A percentile compares a stretch with the other conserved stretches of the same genome.
Evolutionary conservation across 345 rosid genomes (phyloP).

Genomic region (Reutealis trisperma): DNA sequence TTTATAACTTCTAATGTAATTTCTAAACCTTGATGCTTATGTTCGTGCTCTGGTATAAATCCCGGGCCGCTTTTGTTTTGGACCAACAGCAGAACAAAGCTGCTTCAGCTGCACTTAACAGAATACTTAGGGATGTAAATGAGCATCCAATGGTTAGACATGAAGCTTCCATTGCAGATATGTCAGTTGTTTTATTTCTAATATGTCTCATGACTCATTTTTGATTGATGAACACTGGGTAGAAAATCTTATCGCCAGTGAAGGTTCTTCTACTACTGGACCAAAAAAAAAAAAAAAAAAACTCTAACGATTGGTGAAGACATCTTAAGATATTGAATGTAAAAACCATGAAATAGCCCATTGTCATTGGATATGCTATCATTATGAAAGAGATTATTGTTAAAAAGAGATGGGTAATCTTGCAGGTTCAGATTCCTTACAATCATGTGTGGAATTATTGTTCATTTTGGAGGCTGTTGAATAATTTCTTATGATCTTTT

Average conservation of each 20-base stretch:
- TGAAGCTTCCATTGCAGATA: constrained; percentile 97
- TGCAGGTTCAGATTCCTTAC: not conserved
- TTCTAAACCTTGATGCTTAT: not conserved
- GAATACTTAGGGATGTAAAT: constrained; percentile 60
- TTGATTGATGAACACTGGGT: not conserved
- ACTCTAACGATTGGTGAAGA: not conserved
- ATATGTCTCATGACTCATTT: not conserved
- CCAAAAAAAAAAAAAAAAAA: no score
- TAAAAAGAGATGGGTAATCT: not conserved
- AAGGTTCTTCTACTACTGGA: not conserved
- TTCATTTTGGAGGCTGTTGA: not conserved
- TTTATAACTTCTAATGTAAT: not conserved
- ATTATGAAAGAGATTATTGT: no score
- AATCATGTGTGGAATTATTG: not conserved
- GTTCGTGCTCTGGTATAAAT: not conserved
- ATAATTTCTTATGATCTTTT: not conserved
- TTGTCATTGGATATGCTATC: not conserved
- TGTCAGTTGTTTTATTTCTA: not conserved
- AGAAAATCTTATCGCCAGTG: not conserved
- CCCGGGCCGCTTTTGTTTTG: constrained; percentile 91
- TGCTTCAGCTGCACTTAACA: constrained; percentile 74
- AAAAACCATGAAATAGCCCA: not conserved
- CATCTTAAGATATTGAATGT: not conserved
- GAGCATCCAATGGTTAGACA: constrained; percentile 99
- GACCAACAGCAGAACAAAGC: constrained; percentile 94